Conservation (phyloP, 163 green algal genomes). For the Prototheca wickerhamii region DNA sequence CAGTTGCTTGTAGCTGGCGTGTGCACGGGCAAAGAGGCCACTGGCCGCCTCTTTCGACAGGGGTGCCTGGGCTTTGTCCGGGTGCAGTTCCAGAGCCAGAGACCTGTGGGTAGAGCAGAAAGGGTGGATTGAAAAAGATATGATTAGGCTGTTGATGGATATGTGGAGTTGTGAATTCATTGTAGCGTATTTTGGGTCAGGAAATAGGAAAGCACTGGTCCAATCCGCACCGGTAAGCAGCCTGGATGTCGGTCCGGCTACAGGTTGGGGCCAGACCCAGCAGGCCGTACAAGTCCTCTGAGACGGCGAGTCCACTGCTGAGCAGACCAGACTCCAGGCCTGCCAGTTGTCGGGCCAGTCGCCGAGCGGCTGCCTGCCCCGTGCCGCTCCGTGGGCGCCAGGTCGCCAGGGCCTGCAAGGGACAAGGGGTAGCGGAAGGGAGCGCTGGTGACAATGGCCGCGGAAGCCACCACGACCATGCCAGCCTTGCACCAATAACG, state of each 20-base stretch:
- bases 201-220: not conserved
- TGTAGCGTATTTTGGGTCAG: not conserved
- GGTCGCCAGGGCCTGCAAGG: no score
- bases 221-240: not conserved
- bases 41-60: not conserved
- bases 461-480: no score
- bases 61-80: not conserved
- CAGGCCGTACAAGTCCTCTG: not conserved
- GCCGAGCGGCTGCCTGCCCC: not conserved
- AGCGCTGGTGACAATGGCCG: no score
- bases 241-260: not conserved
- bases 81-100: not conserved
- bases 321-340: not conserved
- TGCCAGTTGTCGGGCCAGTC: not conserved
- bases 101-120: not conserved
- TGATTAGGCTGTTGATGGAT: not conserved
- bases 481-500: no score
- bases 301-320: no score
- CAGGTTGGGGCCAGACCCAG: not conserved
- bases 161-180: not conserved
- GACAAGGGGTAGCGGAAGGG: no score
- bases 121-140: not conserved
- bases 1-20: no score
- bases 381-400: no score
- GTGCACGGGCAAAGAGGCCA: not conserved